Base-by-base conservation (phyloP, 2,329 filamentous ascomycete species). In the Podosphaera xanthii region DNA sequence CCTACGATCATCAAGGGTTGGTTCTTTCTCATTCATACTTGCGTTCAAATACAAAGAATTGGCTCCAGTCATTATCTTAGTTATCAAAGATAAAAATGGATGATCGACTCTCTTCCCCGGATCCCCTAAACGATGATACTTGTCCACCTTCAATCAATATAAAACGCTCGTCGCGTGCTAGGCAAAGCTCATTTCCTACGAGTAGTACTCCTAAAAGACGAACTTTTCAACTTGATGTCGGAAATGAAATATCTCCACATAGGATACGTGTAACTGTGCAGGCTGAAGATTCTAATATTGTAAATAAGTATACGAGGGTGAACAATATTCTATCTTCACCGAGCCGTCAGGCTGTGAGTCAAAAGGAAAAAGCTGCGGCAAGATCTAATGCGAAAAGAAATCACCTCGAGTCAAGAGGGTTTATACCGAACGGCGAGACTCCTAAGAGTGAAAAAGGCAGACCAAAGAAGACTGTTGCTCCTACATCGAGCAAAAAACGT, bases 381-480 rank as follows among this genome's bases (percentile, higher is more conserved):
- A 70, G 67, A 10, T 69, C 62, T 8, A 62, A 69, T 38, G 67
- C 67, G 2, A 59, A 69, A 12, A 69, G 68, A 50, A 68, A 68
- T 3, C 63, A 69, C 10, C 67, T 66, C 4, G 68, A 70, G 46
- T 64, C 66, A 0, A 68, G 68, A 35, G 61, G 63, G 50, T 64
- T 67, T 1, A 40, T 10, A 49, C 58, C 59, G 12, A 59, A 64
- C 31, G 46, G 59, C 35, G 67, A 68, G 35, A 72, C 72, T 0
- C 72, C 73, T 1, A 71, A 70, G 62, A 70, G 67, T 64, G 68
- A 68, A 53, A 70, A 71, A 65, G 72, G 72, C 30, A 69, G 73
- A 50, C 71, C 72, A 40, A 69, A 70, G 53, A 75, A 75, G 63
- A 72, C 73, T 56, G 64, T 65, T 46, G 69, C 69, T 63, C 68